Evolutionary conservation across 2,329 filamentous ascomycete genomes (phyloP), one percentile per base, ranked within the genome.

Genomic region (Zymoseptoria crescenta): DNA sequence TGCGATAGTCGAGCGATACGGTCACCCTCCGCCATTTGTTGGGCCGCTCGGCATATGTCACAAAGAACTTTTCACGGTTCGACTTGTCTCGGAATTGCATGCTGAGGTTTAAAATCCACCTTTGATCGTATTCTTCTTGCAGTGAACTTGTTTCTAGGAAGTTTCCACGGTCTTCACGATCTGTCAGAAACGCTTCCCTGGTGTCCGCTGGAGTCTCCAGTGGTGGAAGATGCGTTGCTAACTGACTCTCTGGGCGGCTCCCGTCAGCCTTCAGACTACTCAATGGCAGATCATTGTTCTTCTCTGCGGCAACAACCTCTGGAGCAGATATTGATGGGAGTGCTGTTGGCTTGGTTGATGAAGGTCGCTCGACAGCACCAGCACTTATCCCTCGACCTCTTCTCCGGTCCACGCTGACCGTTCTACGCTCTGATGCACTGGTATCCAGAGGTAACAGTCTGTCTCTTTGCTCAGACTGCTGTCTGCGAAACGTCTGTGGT

Each of bases 11-110:
- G 67, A 95, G 84, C 0, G 94, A 96, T 29, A 99, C 86, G 2
- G 94, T 97, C 55, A 99, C 88, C 54, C 93, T 83, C 57, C 91
- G 85, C 89, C 92, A 96, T 62, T 84, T 79, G 62, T 84, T 87
- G 4, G 89, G 86, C 53, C 83, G 82, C 72, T 96, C 88, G 53
- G 91, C 89, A 72, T 89, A 99, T 0, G 94, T 97, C 63, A 99
- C 87, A 73, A 97, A 99, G 78, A 97, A 97, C 74, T 99, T 99
- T 74, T 99, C 94, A 50, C 93, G 84, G 67, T 89, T 89, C 10
- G 92, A 95, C 68, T 88, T 87, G 75, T 99, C 94, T 60, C 92
- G 85, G 74, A 96, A 99, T 74, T 96, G 91, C 94, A 99, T 96
- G 75, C 91, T 96, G 61, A 97, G 81, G 70, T 99, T 99, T 66